Evolutionary conservation across 345 rosid genomes (phyloP), one percentile per base, ranked within the genome.

Genomic region (Ceriops tagal): DNA sequence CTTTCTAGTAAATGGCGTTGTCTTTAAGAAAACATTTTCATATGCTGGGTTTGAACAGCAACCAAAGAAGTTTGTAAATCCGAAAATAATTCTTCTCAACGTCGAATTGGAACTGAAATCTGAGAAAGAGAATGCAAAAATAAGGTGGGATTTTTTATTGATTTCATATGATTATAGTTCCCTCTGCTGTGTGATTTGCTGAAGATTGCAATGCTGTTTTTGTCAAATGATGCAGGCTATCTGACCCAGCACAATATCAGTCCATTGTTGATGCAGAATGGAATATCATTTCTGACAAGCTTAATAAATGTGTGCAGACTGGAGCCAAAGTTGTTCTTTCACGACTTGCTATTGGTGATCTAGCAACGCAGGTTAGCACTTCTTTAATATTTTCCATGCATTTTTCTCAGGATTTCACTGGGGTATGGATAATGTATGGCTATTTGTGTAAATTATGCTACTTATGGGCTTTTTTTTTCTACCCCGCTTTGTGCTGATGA

Each of bases 221-320:
- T 34, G 22, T 70, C 53, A 70, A 26, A 30, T 69, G 60, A 52
- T 66, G 69, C 86, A 96, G 99, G 78, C 84, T 96, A 71, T 83
- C 97, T 64, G 97, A 96, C 86, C 99, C 99, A 72, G 86, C 90
- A 32, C 92, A 92, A 67, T 92, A 96, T 72, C 99, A 96, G 76
- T 96, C 99, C 69, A 96, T 96, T 76, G 99, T 96, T 78, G 99
- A 96, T 83, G 99, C 99, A 13, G 99, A 96, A 70, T 96, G 99
- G 99, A 92, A 92, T 86, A 96, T 96, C 66, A 96, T 96, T 67
- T 96, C 92, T 77, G 97, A 96, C 81, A 96, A 96, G 80, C 75
- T 96, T 82, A 98, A 96, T 80, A 92, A 92, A 83, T 96, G 98
- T 69, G 93, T 84, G 11, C 82, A 91, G 47, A 86, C 92, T 83